Base-by-base conservation (phyloP, 2,329 filamentous ascomycete species). In the Penicillium vulpinum region DNA sequence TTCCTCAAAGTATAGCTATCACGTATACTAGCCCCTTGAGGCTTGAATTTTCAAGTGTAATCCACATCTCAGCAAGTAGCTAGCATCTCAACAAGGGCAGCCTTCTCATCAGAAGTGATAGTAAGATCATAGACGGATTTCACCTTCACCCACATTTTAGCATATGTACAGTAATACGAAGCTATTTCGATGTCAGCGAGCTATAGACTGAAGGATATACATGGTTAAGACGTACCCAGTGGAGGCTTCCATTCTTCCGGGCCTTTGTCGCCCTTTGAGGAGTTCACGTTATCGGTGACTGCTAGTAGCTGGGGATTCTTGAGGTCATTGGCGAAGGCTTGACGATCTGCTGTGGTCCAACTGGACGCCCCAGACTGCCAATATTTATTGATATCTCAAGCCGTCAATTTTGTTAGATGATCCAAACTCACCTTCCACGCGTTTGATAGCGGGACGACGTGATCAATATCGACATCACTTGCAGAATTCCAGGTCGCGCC, bases 241-340 rank as follows among this genome's bases (percentile, higher is more conserved):
- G 87, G 82, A 13, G 89, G 91, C 78, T 91, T 88, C 90, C 90
- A 95, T 11, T 76, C 72, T 68, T 92, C 90, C 0, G 90, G 89
- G 51, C 86, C 85, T 62, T 80, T 77, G 72, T 92, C 89, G n/a
- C 89, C 78, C 80, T 93, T 94, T 33, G 77, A 63, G 65, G 86
- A 79, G 76, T 95, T 95, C 63, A 91, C 85, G 53, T 83, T 85
- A 70, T 90, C 88, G 4, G 90, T 93, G 9, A 94, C 89, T 33
- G 90, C 88, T 75, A 90, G 83, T 29, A 94, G 82, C 76, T 94
- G 90, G 0, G 91, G 91, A 53, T 87, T 83, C 1, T 78, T 82
- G 57, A 93, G 71, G 75, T 94, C 91, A 73, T 91, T 94, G 63
- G 91, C 91, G 68, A 92, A 92, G 3, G 79, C 71, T 69, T 87